Base-by-base conservation (phyloP, 148 eudicot genomes). In the Mesembryanthemum crystallinum region DNA sequence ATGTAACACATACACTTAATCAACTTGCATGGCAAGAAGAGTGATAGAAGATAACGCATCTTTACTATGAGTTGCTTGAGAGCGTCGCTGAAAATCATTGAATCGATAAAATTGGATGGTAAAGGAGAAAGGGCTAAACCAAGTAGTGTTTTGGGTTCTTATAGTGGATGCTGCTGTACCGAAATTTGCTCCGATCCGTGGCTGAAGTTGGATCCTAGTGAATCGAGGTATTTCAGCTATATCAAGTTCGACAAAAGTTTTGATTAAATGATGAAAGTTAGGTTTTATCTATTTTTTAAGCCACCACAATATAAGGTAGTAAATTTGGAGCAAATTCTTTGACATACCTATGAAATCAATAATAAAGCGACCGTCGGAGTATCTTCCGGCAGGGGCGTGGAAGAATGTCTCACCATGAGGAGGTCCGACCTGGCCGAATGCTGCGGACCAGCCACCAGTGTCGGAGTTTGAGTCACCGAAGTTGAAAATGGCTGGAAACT, bases 381-480 rank as follows among this genome's bases (percentile, higher is more conserved):
- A 89, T 35, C 95, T 68, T 3, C 97, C 92, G 7, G 91, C 84
- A 23, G 95, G 93, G 49, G 35, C 70, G 27, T 72, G 80, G 45
- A 92, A 92, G 69, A 71, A 90, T 17, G 95, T 72, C 79, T 81
- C 80, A 1, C 97, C 95, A 43, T 84, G 58, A 30, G 95, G 97
- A 0, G 87, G 81, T 18, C 67, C 77, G 14, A 76, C 81, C 72
- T 83, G 95, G 20, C 94, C 97, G 43, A 89, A 89, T 4, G 89
- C 86, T 0, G 97, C 97, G 1, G 97, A 86, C 42, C 78, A 59
- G 5, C 91, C 89, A 18, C 97, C 97, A 15, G 95, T 90, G 68
- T 92, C 97, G 23, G 97, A 90, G 43, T 92, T 92, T 0, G 97
- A 92, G 85, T 90, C 94, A 0, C 97, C 97, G 59, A 92, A 92